Conservation (phyloP, 2,329 filamentous ascomycete genomes). For the Emmonsiellopsis sp. region DNA sequence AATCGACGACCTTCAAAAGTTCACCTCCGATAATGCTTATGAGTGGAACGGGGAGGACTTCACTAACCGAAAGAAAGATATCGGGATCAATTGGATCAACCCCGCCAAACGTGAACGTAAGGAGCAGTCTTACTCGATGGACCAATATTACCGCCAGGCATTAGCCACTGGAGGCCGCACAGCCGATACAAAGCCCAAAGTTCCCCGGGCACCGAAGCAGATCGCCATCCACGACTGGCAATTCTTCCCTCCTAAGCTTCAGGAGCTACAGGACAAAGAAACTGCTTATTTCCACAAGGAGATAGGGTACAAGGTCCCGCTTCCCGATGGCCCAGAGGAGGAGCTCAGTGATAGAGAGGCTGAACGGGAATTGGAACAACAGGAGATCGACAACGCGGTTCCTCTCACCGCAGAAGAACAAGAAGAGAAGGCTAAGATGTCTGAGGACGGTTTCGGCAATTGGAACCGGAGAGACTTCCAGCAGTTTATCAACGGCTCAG, state of each 20-base stretch:
- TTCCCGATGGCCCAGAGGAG: conserved; percentile 84
- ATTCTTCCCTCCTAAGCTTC: conserved; percentile 79
- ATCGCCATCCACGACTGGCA: conserved; percentile 91
- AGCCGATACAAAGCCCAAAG: conserved; percentile 83
- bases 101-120: conserved; percentile 97
- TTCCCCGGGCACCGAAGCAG: conserved; percentile 91
- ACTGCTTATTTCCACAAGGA: conserved; percentile 94
- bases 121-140: conserved; percentile 95
- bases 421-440: conserved; percentile 73
- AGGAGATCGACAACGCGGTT: conserved; percentile 85
- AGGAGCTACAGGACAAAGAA: conserved; percentile 89
- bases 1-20: conserved; percentile 94
- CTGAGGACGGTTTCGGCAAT: conserved; percentile 75
- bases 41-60: conserved; percentile 99
- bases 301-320: conserved; percentile 85
- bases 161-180: conserved; percentile 71
- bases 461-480: conserved; percentile 99
- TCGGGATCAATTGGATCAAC: conserved; percentile 94
- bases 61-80: conserved; percentile 81
- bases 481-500: conserved; percentile 92
- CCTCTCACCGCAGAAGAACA: conserved; percentile 83
- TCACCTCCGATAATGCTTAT: conserved; percentile 93
- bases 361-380: conserved; percentile 77
- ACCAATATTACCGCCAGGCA: conserved; percentile 94
- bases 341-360: conserved; percentile 76